phyloP scores from a whole-genome alignment of 192 early-diverging fungal genomes.

The Cladochytrium replicatum region DNA sequence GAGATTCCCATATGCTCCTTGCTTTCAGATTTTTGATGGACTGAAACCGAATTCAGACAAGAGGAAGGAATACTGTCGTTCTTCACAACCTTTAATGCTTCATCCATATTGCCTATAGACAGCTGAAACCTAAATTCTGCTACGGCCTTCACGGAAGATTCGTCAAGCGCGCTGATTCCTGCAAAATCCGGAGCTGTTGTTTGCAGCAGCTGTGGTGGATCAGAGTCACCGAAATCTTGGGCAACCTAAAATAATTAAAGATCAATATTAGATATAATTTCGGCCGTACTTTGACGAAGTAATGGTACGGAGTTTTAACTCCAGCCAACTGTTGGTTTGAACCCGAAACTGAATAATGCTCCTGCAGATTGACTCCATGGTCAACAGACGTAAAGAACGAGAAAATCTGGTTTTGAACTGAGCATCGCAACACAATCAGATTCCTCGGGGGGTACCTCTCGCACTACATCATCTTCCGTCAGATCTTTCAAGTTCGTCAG shows the following conservation, averaged over 20 bases:
- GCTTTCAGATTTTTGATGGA: background rate
- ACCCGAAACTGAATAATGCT: constrained; percentile 7
- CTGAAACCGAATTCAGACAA: background rate
- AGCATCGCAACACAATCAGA: too few species aligned
- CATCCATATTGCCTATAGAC: constrained; percentile 38
- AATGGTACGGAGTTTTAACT: constrained; percentile 29
- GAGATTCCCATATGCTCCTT: constrained; percentile 33
- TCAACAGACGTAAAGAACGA: constrained; percentile 34
- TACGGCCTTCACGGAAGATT: constrained; percentile 25
- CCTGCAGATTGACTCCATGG: constrained; percentile 28
- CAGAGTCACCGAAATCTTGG: too few species aligned
- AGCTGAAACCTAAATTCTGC: constrained; percentile 40
- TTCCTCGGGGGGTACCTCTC: too few species aligned
- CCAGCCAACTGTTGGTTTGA: constrained; percentile 19
- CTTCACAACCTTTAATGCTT: constrained; percentile 31
- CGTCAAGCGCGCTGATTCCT: constrained; percentile 24
- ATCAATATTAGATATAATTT: too few species aligned
- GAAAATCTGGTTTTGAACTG: constrained; percentile 22
- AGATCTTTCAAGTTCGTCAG: too few species aligned
- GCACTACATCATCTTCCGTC: too few species aligned
- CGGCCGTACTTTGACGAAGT: constrained; percentile 26
- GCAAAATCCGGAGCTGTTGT: constrained; percentile 24
- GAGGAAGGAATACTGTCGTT: background rate
- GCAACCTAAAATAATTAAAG: too few species aligned
- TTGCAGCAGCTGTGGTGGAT: too few species aligned